Percentiles rank a stretch among this genome's conserved stretches.
Conservation (phyloP, 1,139 yeast genomes). For the Debaryomycetaceae sp. region DNA sequence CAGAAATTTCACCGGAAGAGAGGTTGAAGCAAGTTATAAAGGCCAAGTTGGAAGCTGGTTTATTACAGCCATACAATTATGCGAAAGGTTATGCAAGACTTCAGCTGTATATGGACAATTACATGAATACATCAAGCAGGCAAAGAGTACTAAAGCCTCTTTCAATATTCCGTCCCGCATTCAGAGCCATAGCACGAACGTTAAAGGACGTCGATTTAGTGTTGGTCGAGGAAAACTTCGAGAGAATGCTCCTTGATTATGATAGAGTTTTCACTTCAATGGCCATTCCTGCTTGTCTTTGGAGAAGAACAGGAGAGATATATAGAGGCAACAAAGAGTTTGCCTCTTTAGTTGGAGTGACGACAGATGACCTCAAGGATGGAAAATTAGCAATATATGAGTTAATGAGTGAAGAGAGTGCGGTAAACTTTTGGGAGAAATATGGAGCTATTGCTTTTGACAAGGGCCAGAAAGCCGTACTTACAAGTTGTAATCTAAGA, state of each 20-base stretch:
- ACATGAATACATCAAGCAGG: constrained; percentile 81
- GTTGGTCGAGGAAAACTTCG: constrained; percentile 90
- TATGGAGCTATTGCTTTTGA: constrained; percentile 96
- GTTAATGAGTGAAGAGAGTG: constrained; percentile 93
- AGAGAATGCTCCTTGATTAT: constrained; percentile 87
- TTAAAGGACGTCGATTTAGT: constrained; percentile 89
- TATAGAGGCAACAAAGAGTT: constrained; percentile 95
- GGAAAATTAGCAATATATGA: constrained; percentile 93
- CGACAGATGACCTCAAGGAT: constrained; percentile 86
- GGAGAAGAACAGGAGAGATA: constrained; percentile 97
- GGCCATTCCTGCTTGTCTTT: constrained; percentile 97
- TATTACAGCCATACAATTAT: constrained; percentile 88
- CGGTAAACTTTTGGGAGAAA: constrained; percentile 98
- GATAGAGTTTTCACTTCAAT: constrained; percentile 94
- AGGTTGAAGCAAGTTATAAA: constrained; percentile 91
- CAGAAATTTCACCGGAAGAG: constrained; percentile 92
- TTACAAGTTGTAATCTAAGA: constrained; percentile 85
- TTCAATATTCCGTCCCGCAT: constrained; percentile 87
- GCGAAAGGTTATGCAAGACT: constrained; percentile 91
- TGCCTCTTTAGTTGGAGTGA: constrained; percentile 91
- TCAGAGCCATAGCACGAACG: constrained; percentile 88
- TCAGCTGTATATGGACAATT: constrained; percentile 88
- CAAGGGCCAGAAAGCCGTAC: constrained; percentile 90
- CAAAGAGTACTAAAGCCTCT: constrained; percentile 88
- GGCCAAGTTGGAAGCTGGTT: constrained; percentile 92